Evolutionary conservation across 2,329 filamentous ascomycete genomes (phyloP), one percentile per base, ranked within the genome.

Genomic region (Colletotrichum australisinense): DNA sequence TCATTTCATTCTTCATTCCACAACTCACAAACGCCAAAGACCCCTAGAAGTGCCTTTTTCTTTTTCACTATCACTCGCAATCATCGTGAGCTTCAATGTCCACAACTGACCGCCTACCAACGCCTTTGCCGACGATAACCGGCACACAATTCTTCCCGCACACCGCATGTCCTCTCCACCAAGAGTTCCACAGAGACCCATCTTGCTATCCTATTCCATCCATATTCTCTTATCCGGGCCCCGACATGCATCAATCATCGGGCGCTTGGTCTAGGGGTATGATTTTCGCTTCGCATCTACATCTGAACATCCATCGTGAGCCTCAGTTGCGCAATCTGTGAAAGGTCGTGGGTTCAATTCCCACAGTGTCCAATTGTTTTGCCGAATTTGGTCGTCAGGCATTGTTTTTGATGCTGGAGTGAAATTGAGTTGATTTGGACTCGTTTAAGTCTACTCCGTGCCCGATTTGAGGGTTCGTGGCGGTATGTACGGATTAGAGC

Each of bases 341-440:
- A 60, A 60, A 60, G 57, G 57, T 60, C 57, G 57, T 60, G 57
- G 57, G 57, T 60, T 60, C 57, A 60, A 60, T 60, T 60, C 57
- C 57, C 57, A 60, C 57, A 60, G 57, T 60, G 32, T 60, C 57
- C 57, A 60, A 1, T 42, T 2, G 0, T 60, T 60, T 60, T 42
- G 22, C 32, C 2, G 16, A 1, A 2, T 9, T 3, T 4, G 6
- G 12, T 19, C 3, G 22, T 24, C 4, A 6, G 26, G 8, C 4
- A n/a, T 5, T 5, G 19, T 3, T 58, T n/a, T 58, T 35, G 19
- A 1, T 1, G 28, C 16, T 35, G 28, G 19, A 11, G 8, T 49
- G 7, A 35, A 12, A 12, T 35, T 35, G 32, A 35, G 4, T 35
- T 2, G 11, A 12, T 12, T 35, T 35, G 32, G 0, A 35, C 32